Conservation (phyloP, 73 alveolate genomes). For the Uronychia setigera region DNA sequence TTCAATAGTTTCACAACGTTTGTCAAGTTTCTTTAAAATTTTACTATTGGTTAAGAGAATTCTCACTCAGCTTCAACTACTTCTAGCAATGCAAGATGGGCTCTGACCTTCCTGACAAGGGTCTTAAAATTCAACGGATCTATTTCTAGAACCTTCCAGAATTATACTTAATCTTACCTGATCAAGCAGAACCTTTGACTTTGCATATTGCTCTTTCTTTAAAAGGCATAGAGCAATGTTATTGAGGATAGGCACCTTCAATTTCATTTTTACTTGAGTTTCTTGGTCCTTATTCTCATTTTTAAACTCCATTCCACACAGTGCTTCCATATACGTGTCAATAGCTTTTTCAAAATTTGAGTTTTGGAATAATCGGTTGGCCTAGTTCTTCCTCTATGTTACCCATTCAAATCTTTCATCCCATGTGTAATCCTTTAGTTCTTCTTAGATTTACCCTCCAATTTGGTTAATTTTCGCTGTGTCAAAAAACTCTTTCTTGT, state of each 20-base stretch:
- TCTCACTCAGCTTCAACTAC: not conserved
- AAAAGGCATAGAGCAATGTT: constrained; percentile 47
- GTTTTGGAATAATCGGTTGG: constrained; percentile 15
- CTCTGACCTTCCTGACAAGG: not conserved
- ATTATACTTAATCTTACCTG: not conserved
- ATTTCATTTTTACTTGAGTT: constrained; percentile 30
- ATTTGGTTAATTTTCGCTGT: constrained; percentile 16
- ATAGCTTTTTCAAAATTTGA: constrained; percentile 32
- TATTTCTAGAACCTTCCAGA: constrained; percentile 1
- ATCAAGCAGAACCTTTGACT: constrained; percentile 29
- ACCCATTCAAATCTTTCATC: constrained; percentile 51
- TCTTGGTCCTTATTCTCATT: constrained; percentile 20
- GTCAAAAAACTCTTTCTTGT: constrained; percentile 30
- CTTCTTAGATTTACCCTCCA: constrained; percentile 15
- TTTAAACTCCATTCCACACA: constrained; percentile 53
- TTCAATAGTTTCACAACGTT: not conserved
- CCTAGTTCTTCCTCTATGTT: constrained; percentile 26
- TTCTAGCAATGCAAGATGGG: not conserved
- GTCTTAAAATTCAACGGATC: constrained; percentile 13
- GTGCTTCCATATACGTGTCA: constrained; percentile 44
- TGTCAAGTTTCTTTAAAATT: not conserved
- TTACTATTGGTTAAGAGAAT: not conserved
- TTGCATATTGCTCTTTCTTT: constrained; percentile 25
- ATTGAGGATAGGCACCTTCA: constrained; percentile 59
- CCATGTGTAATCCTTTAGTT: constrained; percentile 10